Conservation (phyloP, 2,329 filamentous ascomycete genomes). For the Rhynchosporium secalis region DNA sequence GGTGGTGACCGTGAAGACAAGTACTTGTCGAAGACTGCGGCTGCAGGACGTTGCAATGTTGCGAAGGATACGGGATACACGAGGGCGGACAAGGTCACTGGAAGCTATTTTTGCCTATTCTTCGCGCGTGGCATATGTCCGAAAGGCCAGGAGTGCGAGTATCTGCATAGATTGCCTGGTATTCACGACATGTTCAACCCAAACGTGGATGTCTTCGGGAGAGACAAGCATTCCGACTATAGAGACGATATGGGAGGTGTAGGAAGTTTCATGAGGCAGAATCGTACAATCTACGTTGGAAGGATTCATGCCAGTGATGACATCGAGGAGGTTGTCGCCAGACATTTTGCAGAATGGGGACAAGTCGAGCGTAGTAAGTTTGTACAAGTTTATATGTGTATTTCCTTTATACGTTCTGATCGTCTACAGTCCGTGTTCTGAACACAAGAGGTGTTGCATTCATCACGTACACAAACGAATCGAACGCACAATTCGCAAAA, state of each 20-base stretch:
- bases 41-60: constrained; percentile 84
- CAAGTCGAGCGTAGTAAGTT: constrained; percentile 72
- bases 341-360: constrained; percentile 97
- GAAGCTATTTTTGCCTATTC: constrained; percentile 89
- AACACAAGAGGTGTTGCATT: constrained; percentile 91
- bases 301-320: constrained; percentile 95
- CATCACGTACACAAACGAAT: constrained; percentile 89
- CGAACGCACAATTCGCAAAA: constrained; percentile 86
- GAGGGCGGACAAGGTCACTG: constrained; percentile 71
- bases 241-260: constrained; percentile 98
- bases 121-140: constrained; percentile 82
- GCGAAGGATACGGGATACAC: constrained; percentile 78
- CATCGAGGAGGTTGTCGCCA: constrained; percentile 91
- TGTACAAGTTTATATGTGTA: background rate
- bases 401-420: constrained; percentile 28
- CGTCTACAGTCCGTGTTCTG: constrained; percentile 65
- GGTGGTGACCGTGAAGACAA: constrained; percentile 94
- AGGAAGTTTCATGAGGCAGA: constrained; percentile 89
- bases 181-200: constrained; percentile 89
- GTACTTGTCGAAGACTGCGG: constrained; percentile 78
- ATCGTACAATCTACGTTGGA: constrained; percentile 90
- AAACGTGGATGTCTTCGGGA: constrained; percentile 92
- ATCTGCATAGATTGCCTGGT: constrained; percentile 83
- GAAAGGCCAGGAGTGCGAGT: constrained; percentile 90
- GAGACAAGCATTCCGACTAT: constrained; percentile 92